These are phyloP conservation scores for Solanum tarapatanum DNA, from an alignment of 257 asterid genomes.

Conservation along the genomic window DNA sequence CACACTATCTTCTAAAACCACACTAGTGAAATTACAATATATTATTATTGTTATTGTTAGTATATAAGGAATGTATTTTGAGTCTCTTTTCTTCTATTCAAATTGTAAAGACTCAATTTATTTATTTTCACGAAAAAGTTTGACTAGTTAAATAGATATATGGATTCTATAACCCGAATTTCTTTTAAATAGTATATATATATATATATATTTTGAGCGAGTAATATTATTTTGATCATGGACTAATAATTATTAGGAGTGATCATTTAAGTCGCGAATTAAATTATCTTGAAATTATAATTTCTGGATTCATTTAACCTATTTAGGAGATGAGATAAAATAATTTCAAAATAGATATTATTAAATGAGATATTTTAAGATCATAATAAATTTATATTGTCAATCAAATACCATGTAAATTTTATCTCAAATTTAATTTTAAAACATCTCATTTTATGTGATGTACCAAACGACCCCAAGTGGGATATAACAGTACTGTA, in stretches of 20 bases:
- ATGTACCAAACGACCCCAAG: background rate
- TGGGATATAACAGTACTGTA: background rate
- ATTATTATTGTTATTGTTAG: background rate
- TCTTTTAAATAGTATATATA: background rate
- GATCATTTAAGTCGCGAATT: background rate
- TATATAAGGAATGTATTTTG: background rate
- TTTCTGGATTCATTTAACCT: background rate
- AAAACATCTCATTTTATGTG: background rate
- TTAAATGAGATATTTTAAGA: background rate
- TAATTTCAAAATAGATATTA: background rate
- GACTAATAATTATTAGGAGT: background rate
- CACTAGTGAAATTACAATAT: accelerated
- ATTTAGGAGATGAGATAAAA: background rate
- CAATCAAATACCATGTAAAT: background rate
- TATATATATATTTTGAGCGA: background rate
- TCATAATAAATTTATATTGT: background rate
- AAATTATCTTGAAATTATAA: background rate
- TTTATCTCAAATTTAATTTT: background rate
- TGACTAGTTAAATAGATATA: background rate
- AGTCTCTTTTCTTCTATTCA: background rate
- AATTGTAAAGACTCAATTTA: background rate
- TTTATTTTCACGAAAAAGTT: background rate
- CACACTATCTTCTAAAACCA: background rate
- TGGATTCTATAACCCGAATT: background rate
- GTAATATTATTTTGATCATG: background rate